Base-by-base conservation (phyloP, 441 rosid species). In the Erodium trifolium region DNA sequence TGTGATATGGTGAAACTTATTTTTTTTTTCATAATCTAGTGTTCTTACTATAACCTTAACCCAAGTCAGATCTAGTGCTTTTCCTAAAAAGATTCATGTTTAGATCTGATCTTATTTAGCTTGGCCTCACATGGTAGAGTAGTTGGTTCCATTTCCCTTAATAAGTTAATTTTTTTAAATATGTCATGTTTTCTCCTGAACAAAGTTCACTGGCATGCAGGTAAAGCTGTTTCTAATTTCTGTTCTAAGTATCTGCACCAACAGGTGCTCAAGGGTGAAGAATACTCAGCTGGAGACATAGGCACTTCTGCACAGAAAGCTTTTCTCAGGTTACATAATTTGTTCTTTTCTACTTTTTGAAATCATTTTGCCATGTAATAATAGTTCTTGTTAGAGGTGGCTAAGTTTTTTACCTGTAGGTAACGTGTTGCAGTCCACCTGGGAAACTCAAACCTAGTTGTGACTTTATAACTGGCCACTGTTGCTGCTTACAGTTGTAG, bases 191-290 rank as follows among this genome's bases (percentile, higher is more conserved):
- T 72, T 45, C 63, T 62, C 18, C 68, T 66, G 62, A 34, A 39
- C 18, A 31, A 70, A 23, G 66, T 68, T 45, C 53, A 59, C 68
- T 64, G 66, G 31, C 77, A 73, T 80, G 70, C 82, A 92, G 98
- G 98, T 71, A 90, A 87, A 79, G 96, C 84, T 63, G 98, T 92
- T 75, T 88, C 98, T 11, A 92, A 88, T 76, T 90, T 92, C 74
- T 92, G 97, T 68, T 89, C 96, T 49, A 92, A 92, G 85, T 88
- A 62, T 84, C 88, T 93, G 70, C 98, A 93, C 74, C 88, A 82
- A 76, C 96, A 93, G 77, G 87, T 93, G 76, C 84, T 82, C 49
- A 85, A 75, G 80, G 70, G 80, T 71, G 96, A 92, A 65, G 87
- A 86, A 23, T 92, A 86, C 71, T 75, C 80, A 19, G 85, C 91